These are phyloP conservation scores for Gonapodya prolifera DNA, from an alignment of 192 early-diverging fungal species.

Conservation along the genomic window DNA sequence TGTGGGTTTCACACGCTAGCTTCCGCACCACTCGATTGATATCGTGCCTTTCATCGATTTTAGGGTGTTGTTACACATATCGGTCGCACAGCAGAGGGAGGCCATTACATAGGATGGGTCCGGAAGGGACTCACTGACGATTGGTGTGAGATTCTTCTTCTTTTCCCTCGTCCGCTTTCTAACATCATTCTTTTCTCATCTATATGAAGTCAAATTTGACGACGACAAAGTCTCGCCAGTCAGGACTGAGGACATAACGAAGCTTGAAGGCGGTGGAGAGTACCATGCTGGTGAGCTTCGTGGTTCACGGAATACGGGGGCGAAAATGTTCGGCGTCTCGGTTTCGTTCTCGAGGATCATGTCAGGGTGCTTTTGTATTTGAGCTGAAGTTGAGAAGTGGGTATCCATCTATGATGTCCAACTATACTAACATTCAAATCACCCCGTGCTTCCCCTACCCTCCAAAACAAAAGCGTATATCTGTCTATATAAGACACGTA, in stretches of 20 bases:
- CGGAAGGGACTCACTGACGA: constrained; percentile 42
- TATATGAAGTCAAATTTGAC: constrained; percentile 57
- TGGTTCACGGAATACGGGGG: background rate
- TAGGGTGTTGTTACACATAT: constrained; percentile 74
- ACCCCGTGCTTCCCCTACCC: background rate
- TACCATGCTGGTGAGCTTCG: constrained; percentile 25
- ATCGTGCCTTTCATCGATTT: constrained; percentile 6
- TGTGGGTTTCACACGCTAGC: constrained; percentile 28
- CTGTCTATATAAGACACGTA: background rate
- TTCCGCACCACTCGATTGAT: background rate
- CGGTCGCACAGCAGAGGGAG: constrained; percentile 86
- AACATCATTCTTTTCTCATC: background rate
- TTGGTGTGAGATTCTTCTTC: constrained; percentile 29
- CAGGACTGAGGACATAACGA: constrained; percentile 72
- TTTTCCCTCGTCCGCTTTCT: background rate
- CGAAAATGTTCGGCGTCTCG: background rate
- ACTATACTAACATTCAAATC: background rate
- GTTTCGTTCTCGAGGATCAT: no score
- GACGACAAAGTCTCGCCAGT: constrained; percentile 87
- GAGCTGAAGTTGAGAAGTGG: no score
- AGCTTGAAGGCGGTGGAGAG: constrained; percentile 80
- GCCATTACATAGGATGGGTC: constrained; percentile 90
- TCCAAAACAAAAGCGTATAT: background rate
- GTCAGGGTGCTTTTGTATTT: no score
- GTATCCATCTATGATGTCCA: background rate